phyloP scores from a whole-genome alignment of 225 moss, liverwort and hornwort genomes.

The Rhytidiadelphus loreus region DNA sequence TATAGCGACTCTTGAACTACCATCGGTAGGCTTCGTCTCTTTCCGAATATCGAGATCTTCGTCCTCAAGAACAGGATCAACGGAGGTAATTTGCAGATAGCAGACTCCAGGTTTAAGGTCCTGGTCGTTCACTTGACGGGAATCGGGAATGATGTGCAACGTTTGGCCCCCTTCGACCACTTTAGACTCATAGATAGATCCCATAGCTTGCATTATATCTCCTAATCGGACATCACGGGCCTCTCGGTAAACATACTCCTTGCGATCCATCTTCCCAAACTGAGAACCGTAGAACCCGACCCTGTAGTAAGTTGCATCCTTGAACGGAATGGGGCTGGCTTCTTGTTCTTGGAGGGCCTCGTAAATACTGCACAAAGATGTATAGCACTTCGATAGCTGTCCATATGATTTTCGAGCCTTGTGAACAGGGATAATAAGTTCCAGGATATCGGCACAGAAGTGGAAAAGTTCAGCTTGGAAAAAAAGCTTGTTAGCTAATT shows the following conservation, averaged over 20 bases:
- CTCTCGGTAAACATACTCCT: slow-evolving; percentile 96
- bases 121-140: slow-evolving; percentile 84
- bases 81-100: slow-evolving; percentile 96
- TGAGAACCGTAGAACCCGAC: slow-evolving; percentile 93
- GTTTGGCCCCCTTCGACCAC: slow-evolving; percentile 73
- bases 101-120: slow-evolving; percentile 93
- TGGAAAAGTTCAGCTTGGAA: slow-evolving; percentile 88
- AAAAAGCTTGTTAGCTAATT: slow-evolving; percentile 92
- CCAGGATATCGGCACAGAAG: slow-evolving; percentile 87
- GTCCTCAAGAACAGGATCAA: slow-evolving; percentile 82
- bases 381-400: slow-evolving; percentile 92
- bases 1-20: slow-evolving; percentile 27
- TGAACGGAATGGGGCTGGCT: slow-evolving; percentile 94
- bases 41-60: slow-evolving; percentile 79
- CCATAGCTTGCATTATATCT: slow-evolving; percentile 95
- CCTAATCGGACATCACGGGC: slow-evolving; percentile 95
- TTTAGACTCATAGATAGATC: slow-evolving; percentile 80
- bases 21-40: slow-evolving; percentile 57
- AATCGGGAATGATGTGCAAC: slow-evolving; percentile 93
- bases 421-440: slow-evolving; percentile 93
- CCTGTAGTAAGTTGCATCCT: slow-evolving; percentile 96
- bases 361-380: slow-evolving; percentile 80
- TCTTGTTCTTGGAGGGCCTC: slow-evolving; percentile 89
- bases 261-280: slow-evolving; percentile 88
- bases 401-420: slow-evolving; percentile 79